Base-by-base conservation (phyloP, 768 basidiomycete species). In the Suillus cothurnatus region DNA sequence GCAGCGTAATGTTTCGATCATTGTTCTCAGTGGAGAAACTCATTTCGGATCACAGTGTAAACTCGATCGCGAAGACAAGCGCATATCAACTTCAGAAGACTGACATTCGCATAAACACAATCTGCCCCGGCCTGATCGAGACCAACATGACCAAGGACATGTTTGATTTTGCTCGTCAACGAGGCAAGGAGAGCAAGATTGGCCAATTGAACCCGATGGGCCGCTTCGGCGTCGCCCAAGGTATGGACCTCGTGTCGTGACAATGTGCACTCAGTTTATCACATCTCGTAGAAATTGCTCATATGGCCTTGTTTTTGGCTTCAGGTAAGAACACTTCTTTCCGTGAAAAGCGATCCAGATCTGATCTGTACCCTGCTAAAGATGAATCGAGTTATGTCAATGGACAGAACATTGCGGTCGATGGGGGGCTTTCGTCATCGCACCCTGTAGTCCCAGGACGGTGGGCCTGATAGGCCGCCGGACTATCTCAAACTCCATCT, bases 341-440 rank as follows among this genome's bases (percentile, higher is more conserved):
- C 56, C 61, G 31, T 43, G 23, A 38, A 64, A 39, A 26, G 39
- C 26, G 36, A 15, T 64, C 67, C 59, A 64, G 63, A 36, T 55
- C 66, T 64, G 50, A 70, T 47, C 58, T 61, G 7, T 57, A 17
- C 43, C 65, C 50, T 45, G 43, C 38, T 58, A 12, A 72, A 94
- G 94, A 95, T 70, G 92, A 94, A 67, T 89, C 93, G 1, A 95
- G 93, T 77, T 96, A 95, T 76, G 87, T 98, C 63, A 97, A 96
- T 72, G 96, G 93, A 19, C 92, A 95, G 72, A 90, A 88, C 70
- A 83, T 94, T 36, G 89, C 90, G 0, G 90, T 95, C 36, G 95
- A 97, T 69, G 96, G 95, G 8, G 95, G 94, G 1, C 76, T 97
- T 65, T 89, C 91, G 14, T 80, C 89, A 31, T 93, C 93, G 0